Evolutionary conservation across 768 basidiomycete species (phyloP), one percentile per base, ranked within the genome.

Genomic region (Fomitopsis serialis): DNA sequence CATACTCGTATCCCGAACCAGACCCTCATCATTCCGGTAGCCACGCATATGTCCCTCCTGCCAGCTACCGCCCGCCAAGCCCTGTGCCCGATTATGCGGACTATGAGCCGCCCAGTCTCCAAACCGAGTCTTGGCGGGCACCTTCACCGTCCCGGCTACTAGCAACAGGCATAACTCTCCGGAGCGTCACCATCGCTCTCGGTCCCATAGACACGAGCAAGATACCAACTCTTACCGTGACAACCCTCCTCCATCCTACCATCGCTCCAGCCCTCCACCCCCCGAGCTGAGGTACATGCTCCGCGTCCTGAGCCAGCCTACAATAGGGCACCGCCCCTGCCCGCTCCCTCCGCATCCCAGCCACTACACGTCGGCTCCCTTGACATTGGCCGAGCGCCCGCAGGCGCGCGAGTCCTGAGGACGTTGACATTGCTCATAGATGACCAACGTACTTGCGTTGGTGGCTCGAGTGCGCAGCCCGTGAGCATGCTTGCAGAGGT

Each of bases 401-500:
- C 53, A 2, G 37, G 37, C 15, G 36, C 45, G 1, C 59, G 54
- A 8, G 46, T 57, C 2, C 50, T 74, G 52, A 74, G 82, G 42
- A 78, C 87, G 69, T 69, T 89, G 9, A 89, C 87, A 11, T 58
- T 89, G 37, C 73, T 89, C 8, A 87, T 87, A 13, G 75, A 80
- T 52, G 87, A 89, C 57, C 53, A 71, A 42, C 77, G 87, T 8
- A 35, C 34, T 35, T 15, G 19, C 37, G 87, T 49, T 49, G n/a
- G 36, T 59, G n/a, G 87, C n/a, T 89, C 12, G 76, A 81, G 50
- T 87, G 89, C 78, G 87, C 34, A 77, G 73, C 56, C 78, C 76
- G 87, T 88, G 63, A 68, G 72, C 51, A 80, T 81, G 59, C 72
- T 89, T 19, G 81, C 81, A 1, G 88, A 90, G 64, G 79, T 90